Percentiles rank a stretch among this genome's conserved stretches.
Evolutionary conservation across 805 yeast genomes (phyloP).

Genomic region (Wickerhamiella vanderwaltii): DNA sequence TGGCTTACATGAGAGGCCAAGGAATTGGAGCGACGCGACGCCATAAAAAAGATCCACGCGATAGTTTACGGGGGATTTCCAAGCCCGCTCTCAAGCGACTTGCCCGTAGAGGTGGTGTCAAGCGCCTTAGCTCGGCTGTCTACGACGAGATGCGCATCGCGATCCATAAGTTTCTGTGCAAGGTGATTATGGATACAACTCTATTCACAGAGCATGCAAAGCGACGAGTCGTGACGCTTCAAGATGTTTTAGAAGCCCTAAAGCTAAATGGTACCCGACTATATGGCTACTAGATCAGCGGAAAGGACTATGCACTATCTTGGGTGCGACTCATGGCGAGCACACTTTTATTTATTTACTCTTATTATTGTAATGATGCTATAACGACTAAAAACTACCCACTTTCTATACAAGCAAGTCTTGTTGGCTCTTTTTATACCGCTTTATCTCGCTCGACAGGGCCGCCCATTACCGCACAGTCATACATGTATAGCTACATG

Average conservation of each 20-base stretch:
- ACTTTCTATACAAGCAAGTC: background rate
- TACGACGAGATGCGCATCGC: conserved; percentile 98
- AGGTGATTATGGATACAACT: conserved; percentile 97
- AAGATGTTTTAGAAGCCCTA: conserved; percentile 97
- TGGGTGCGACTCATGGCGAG: no score
- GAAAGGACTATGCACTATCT: no score
- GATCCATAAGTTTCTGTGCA: conserved; percentile 88
- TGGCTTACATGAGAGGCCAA: background rate
- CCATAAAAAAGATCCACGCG: conserved; percentile 38
- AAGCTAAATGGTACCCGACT: conserved; percentile 99
- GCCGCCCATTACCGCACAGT: background rate
- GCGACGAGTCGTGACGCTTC: conserved; percentile 98
- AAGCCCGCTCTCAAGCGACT: conserved; percentile 99
- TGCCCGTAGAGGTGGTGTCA: conserved; percentile 99
- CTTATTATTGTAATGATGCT: conserved; percentile 32
- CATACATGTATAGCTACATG: conserved; percentile 66
- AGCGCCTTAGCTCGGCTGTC: conserved; percentile 97
- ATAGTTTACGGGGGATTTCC: conserved; percentile 98
- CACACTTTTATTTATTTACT: no score
- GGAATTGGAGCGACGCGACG: background rate
- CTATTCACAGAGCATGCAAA: conserved; percentile 99
- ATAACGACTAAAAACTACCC: background rate
- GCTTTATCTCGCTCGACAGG: background rate
- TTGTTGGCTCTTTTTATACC: background rate
- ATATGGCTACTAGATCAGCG: conserved; percentile 79